These are phyloP conservation scores for Quercus wislizeni DNA, from an alignment of 306 rosid genomes.

Conservation along the genomic window DNA sequence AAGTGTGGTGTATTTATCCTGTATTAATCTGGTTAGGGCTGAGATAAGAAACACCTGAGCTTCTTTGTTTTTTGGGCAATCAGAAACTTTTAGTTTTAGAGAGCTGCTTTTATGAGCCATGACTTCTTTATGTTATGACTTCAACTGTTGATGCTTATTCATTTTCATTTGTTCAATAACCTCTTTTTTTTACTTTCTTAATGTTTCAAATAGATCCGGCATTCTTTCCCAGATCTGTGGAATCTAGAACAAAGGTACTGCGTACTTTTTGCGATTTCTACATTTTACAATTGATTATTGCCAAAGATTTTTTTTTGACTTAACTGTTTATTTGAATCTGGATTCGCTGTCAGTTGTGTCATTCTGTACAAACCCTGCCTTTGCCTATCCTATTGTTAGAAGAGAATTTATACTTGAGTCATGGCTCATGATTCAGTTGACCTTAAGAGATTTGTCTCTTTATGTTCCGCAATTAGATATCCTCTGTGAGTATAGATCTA, in stretches of 20 bases:
- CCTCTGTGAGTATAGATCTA: not conserved
- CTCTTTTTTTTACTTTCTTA: constrained; percentile 17
- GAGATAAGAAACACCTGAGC: constrained; percentile 3
- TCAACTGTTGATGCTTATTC: constrained; percentile 4
- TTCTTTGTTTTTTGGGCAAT: not conserved
- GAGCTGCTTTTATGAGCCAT: constrained; percentile 3
- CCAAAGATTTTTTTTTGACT: not conserved
- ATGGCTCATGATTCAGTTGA: not conserved
- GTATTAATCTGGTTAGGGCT: not conserved
- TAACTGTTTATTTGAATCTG: not conserved
- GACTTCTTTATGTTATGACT: not conserved
- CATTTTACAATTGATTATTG: constrained; percentile 13
- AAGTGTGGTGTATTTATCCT: not conserved
- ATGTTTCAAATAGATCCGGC: constrained; percentile 52
- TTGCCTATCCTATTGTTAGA: not conserved
- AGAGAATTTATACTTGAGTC: not conserved
- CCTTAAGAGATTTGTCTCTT: not conserved
- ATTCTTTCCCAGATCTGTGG: constrained; percentile 87
- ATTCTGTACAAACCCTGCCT: not conserved
- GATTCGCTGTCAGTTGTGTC: not conserved
- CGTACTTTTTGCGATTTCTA: not conserved
- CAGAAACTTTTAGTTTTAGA: not conserved
- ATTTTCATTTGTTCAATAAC: constrained; percentile 11
- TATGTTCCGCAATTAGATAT: not conserved
- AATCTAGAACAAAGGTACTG: constrained; percentile 74